Conservation (phyloP, 2,329 filamentous ascomycete species). For the Metarhizium guizhouense region DNA sequence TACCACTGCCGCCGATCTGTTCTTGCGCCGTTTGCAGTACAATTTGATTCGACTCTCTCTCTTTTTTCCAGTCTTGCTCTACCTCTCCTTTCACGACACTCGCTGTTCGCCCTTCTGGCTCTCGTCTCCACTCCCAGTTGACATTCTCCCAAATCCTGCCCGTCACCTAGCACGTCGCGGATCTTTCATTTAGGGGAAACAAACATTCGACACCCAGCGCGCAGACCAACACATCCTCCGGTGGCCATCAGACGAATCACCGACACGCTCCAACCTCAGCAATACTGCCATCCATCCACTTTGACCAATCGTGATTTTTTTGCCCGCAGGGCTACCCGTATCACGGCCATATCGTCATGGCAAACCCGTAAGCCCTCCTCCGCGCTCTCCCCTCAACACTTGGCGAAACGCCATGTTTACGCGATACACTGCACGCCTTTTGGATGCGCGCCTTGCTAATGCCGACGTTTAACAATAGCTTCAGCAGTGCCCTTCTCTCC, state of each 20-base stretch:
- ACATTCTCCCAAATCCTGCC: background rate
- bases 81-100: no score
- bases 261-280: background rate
- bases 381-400: background rate
- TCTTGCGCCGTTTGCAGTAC: no score
- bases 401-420: background rate
- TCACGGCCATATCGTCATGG: slow-evolving; percentile 8
- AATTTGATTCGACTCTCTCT: no score
- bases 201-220: background rate
- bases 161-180: background rate
- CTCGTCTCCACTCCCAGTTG: no score
- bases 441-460: background rate
- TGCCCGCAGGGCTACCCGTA: background rate
- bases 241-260: background rate
- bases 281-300: no score
- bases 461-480: slow-evolving; percentile 28
- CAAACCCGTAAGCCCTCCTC: slow-evolving; percentile 12
- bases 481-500: slow-evolving; percentile 68
- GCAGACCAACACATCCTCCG: background rate
- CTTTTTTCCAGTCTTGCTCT: no score
- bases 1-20: no score
- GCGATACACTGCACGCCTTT: background rate
- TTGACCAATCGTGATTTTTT: background rate
- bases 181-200: background rate
- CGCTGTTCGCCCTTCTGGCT: no score